These are phyloP conservation scores for Aureobasidium lini DNA, from an alignment of 2,329 filamentous ascomycete species.

Conservation along the genomic window DNA sequence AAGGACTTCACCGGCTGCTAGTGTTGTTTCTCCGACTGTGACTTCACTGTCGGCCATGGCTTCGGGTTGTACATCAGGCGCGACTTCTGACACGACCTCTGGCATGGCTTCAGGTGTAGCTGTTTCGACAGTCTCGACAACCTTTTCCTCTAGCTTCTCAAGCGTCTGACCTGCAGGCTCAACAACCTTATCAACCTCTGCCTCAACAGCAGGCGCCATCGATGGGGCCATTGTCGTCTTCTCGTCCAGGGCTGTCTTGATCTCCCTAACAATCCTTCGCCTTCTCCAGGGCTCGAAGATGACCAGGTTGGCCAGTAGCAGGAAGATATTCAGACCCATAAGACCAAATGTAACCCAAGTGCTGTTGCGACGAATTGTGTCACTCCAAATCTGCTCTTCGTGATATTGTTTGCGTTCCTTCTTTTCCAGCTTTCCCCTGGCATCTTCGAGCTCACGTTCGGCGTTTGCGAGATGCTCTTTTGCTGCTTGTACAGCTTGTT, in stretches of 20 bases:
- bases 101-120: constrained; percentile 15
- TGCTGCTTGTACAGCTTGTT: constrained; percentile 69
- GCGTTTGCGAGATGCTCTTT: constrained; percentile 65
- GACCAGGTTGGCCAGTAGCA: constrained; percentile 81
- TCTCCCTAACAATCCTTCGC: constrained; percentile 69
- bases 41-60: not conserved
- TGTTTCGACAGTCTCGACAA: constrained; percentile 18
- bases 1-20: constrained; percentile 20
- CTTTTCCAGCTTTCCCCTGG: constrained; percentile 66
- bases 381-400: constrained; percentile 98
- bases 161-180: constrained; percentile 6
- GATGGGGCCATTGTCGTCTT: constrained; percentile 42
- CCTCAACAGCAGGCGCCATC: not conserved
- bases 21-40: constrained; percentile 10
- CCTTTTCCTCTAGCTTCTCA: constrained; percentile 21
- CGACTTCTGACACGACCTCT: not conserved
- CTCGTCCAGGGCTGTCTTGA: constrained; percentile 62
- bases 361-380: constrained; percentile 90
- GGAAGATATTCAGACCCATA: constrained; percentile 90
- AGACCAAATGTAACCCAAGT: constrained; percentile 98
- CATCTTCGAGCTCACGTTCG: constrained; percentile 72
- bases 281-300: constrained; percentile 90
- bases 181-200: not conserved
- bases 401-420: constrained; percentile 88
- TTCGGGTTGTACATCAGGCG: not conserved